phyloP scores from a whole-genome alignment of 2,329 filamentous ascomycete genomes.

The Trichoderma aggressivum region DNA sequence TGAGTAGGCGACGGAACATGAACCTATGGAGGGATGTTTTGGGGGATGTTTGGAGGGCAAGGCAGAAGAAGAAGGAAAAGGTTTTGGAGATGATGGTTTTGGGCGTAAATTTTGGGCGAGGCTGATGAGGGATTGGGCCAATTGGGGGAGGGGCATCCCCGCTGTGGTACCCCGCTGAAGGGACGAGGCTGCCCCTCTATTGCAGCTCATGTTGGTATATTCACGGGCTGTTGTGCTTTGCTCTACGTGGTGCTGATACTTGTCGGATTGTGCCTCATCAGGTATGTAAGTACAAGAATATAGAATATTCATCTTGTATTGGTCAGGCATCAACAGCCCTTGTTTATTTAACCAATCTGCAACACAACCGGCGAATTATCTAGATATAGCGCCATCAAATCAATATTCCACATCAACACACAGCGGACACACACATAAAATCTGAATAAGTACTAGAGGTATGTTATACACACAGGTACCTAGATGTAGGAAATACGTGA shows the following conservation, averaged over 20 bases:
- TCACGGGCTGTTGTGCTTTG: background rate
- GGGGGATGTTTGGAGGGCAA: no score
- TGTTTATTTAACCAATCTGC: background rate
- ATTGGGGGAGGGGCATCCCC: background rate
- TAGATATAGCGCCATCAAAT: background rate
- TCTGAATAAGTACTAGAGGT: background rate
- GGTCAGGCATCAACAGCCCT: background rate
- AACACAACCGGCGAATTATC: background rate
- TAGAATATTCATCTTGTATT: background rate
- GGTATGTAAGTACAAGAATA: no score
- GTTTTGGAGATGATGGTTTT: background rate
- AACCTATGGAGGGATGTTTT: background rate
- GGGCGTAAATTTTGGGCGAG: background rate
- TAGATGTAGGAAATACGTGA: background rate
- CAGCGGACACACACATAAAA: background rate
- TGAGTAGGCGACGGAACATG: constrained; percentile 34
- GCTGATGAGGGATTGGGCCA: background rate
- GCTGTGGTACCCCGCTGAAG: background rate
- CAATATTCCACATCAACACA: background rate
- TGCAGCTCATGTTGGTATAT: background rate
- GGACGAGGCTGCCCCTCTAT: background rate
- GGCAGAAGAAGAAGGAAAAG: background rate
- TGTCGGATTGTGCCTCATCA: background rate
- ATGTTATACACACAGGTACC: background rate
- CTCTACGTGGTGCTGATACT: background rate